These are phyloP conservation scores for Candida vaughaniae DNA, from an alignment of 805 yeast genomes.

Conservation along the genomic window DNA sequence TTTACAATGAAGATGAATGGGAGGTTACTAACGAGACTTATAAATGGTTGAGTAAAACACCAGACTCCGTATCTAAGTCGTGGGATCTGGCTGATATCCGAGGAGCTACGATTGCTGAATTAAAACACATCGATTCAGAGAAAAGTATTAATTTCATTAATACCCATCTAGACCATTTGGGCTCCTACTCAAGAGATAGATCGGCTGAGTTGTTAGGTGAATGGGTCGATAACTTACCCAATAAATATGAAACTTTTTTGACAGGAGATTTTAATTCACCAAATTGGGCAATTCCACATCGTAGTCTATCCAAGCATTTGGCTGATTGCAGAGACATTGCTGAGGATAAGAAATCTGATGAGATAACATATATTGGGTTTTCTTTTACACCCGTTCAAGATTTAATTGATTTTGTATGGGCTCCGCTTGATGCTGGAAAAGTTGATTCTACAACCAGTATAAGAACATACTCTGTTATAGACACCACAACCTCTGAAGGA, in stretches of 20 bases:
- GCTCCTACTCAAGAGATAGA: conserved; percentile 42
- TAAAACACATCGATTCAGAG: conserved; percentile 43
- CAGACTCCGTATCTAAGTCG: conserved; percentile 46
- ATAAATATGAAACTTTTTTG: conserved; percentile 38
- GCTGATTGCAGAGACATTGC: conserved; percentile 31
- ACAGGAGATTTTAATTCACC: conserved; percentile 57
- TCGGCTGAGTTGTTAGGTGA: conserved; percentile 45
- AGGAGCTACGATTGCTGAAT: conserved; percentile 36
- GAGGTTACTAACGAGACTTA: conserved; percentile 37
- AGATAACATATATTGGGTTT: conserved; percentile 43
- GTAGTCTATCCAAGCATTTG: conserved; percentile 27
- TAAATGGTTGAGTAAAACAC: conserved; percentile 55
- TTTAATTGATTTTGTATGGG: conserved; percentile 40
- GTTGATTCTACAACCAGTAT: conserved; percentile 16
- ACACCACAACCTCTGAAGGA: conserved; percentile 30
- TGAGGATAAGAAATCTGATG: conserved; percentile 17
- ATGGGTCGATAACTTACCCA: conserved; percentile 31
- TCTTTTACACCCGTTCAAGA: conserved; percentile 18
- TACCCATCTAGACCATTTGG: conserved; percentile 52
- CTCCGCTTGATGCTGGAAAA: conserved; percentile 23
- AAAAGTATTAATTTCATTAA: conserved; percentile 44
- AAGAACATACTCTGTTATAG: conserved; percentile 28
- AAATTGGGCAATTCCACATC: conserved; percentile 18
- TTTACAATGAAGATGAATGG: conserved; percentile 39
- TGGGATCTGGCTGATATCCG: conserved; percentile 42